These are phyloP conservation scores for Skeletonema marinoi DNA, from an alignment of 108 stramenopile species.

Conservation along the genomic window DNA sequence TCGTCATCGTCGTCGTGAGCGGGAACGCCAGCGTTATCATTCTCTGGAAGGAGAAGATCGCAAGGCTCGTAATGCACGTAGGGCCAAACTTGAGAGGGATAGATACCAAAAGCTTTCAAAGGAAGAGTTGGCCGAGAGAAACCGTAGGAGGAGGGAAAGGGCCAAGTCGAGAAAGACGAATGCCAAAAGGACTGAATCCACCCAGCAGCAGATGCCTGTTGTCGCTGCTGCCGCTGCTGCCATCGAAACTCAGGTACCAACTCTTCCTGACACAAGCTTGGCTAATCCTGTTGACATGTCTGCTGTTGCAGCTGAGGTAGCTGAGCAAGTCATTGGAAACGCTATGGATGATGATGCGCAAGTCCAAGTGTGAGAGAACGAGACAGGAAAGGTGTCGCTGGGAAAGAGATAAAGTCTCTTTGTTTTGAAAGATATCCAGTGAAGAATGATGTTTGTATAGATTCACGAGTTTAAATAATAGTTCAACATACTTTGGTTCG, in stretches of 20 bases:
- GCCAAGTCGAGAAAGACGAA: slow-evolving; percentile 56
- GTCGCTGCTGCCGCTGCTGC: neutral
- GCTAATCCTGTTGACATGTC: slow-evolving; percentile 1
- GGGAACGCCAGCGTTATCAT: slow-evolving; percentile 78
- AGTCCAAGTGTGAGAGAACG: neutral
- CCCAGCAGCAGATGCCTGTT: neutral
- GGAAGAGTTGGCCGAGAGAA: slow-evolving; percentile 68
- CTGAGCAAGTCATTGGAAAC: slow-evolving; percentile 22
- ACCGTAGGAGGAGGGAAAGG: slow-evolving; percentile 75
- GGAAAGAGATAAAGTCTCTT: neutral
- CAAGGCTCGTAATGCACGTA: slow-evolving; percentile 71
- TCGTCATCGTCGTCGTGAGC: slow-evolving; percentile 70
- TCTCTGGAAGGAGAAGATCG: slow-evolving; percentile 57
- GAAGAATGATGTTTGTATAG: neutral
- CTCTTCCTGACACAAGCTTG: neutral
- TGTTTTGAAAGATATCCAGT: neutral
- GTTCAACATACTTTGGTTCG: no score
- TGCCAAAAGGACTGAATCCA: neutral
- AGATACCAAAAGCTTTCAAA: slow-evolving; percentile 75
- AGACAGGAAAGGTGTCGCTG: neutral
- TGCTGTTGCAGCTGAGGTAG: slow-evolving; percentile 35
- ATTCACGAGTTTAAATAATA: no score
- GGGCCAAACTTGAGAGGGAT: slow-evolving; percentile 82
- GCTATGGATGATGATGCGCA: slow-evolving; percentile 7
- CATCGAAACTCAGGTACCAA: slow-evolving; percentile 17